Evolutionary conservation across 805 yeast species (phyloP).

Genomic region (Metschnikowia peoriensis): DNA sequence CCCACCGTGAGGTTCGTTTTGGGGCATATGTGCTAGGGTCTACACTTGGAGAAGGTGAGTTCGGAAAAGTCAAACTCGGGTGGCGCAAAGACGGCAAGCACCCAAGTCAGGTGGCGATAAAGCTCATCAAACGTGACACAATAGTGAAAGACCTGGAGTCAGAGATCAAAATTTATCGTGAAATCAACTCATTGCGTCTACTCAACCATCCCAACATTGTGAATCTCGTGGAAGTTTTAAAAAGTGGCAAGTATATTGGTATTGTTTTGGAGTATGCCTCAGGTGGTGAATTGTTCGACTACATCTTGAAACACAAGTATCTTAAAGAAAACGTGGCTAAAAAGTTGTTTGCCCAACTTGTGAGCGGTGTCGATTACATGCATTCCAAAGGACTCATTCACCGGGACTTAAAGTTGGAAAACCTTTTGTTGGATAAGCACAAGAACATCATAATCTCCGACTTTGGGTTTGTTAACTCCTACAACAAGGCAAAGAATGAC

Average conservation of each 20-base stretch:
- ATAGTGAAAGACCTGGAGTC: slow-evolving; percentile 84
- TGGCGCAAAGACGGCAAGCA: slow-evolving; percentile 85
- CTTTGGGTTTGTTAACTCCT: slow-evolving; percentile 94
- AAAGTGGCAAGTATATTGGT: slow-evolving; percentile 92
- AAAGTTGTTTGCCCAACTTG: slow-evolving; percentile 84
- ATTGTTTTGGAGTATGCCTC: slow-evolving; percentile 95
- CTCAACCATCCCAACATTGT: slow-evolving; percentile 94
- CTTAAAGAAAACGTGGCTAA: slow-evolving; percentile 87
- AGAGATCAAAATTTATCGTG: slow-evolving; percentile 87
- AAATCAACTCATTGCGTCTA: slow-evolving; percentile 84
- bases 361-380: slow-evolving; percentile 90
- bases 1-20: slow-evolving; percentile 70
- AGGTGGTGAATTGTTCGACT: slow-evolving; percentile 95
- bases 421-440: slow-evolving; percentile 76
- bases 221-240: slow-evolving; percentile 85
- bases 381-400: slow-evolving; percentile 79
- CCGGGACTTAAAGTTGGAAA: slow-evolving; percentile 74
- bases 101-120: slow-evolving; percentile 88
- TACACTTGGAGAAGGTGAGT: slow-evolving; percentile 96
- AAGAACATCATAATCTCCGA: slow-evolving; percentile 85
- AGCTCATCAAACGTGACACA: slow-evolving; percentile 82
- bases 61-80: slow-evolving; percentile 95
- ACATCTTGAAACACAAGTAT: slow-evolving; percentile 81
- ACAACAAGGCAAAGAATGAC: slow-evolving; percentile 55
- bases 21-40: slow-evolving; percentile 91